Evolutionary conservation across 2,329 filamentous ascomycete species (phyloP).

Genomic region (Metarhizium humberi): DNA sequence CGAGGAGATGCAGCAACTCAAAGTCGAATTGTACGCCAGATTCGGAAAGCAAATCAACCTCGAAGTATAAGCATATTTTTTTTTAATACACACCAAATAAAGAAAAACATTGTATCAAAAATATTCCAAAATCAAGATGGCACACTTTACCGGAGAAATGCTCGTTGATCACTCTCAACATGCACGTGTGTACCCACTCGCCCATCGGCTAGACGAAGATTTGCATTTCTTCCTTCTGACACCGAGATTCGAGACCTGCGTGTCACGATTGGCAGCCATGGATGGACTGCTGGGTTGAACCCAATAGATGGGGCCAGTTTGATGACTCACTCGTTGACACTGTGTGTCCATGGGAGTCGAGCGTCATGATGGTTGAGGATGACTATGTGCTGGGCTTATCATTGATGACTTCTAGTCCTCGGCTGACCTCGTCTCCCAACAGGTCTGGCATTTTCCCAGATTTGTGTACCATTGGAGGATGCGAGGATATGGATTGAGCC

Average conservation of each 20-base stretch:
- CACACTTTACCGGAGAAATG: not conserved
- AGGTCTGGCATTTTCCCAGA: too few relatives aligned
- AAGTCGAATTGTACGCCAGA: conserved; percentile 85
- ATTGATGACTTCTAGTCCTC: too few relatives aligned
- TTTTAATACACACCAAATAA: not conserved
- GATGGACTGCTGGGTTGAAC: too few relatives aligned
- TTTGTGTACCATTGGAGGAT: too few relatives aligned
- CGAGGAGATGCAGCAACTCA: conserved; percentile 83
- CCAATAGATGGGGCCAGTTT: too few relatives aligned
- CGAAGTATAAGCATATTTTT: conserved; percentile 35
- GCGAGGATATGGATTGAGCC: too few relatives aligned
- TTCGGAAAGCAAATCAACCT: conserved; percentile 97
- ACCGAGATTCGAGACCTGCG: not conserved
- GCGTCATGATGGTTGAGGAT: too few relatives aligned
- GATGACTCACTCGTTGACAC: too few relatives aligned
- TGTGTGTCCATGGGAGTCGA: too few relatives aligned
- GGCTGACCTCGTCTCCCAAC: too few relatives aligned
- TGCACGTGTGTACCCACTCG: not conserved
- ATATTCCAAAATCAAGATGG: not conserved
- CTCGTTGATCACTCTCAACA: not conserved
- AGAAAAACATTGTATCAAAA: not conserved
- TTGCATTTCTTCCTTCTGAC: not conserved
- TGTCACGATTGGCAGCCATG: not conserved
- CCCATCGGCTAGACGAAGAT: not conserved
- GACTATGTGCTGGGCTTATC: too few relatives aligned